Conservation (phyloP, 2,329 filamentous ascomycete species). For the Polytolypa hystricis region DNA sequence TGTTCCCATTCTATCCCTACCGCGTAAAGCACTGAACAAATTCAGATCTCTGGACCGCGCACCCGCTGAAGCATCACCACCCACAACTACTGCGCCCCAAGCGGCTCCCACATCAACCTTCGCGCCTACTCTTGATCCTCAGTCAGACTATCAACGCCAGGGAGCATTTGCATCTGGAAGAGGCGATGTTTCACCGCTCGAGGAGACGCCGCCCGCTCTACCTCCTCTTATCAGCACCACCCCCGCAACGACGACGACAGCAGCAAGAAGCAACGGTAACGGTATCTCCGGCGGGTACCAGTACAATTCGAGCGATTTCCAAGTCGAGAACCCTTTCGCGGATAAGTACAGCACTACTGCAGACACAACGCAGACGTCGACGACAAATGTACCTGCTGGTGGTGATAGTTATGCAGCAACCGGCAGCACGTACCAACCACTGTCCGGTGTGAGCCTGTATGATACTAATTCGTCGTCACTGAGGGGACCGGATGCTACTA, state of each 20-base stretch:
- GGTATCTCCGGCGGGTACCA: constrained; percentile 17
- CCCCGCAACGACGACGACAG: not conserved
- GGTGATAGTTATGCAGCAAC: constrained; percentile 1
- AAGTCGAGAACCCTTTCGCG: constrained; percentile 33
- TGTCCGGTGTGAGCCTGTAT: constrained; percentile 1
- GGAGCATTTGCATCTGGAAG: too few relatives aligned
- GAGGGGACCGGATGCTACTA: not conserved
- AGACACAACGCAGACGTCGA: not conserved
- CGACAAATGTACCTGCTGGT: not conserved
- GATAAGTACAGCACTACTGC: constrained; percentile 16
- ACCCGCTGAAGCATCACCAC: constrained; percentile 1
- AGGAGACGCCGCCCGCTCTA: not conserved
- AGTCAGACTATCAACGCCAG: too few relatives aligned
- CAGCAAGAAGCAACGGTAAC: constrained; percentile 4
- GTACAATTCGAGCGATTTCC: constrained; percentile 29
- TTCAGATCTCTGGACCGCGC: not conserved
- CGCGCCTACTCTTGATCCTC: too few relatives aligned
- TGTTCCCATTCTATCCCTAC: constrained; percentile 10
- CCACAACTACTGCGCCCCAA: not conserved
- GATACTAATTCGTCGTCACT: constrained; percentile 1
- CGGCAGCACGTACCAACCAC: constrained; percentile 7
- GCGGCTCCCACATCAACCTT: not conserved
- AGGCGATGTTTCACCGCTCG: not conserved
- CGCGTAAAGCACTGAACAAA: constrained; percentile 7
- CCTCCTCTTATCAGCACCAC: not conserved